A percentile compares a stretch with the other conserved stretches of the same genome.
These are phyloP conservation scores for Carallia pectinifolia DNA, from an alignment of 345 rosid genomes.

Conservation along the genomic window DNA sequence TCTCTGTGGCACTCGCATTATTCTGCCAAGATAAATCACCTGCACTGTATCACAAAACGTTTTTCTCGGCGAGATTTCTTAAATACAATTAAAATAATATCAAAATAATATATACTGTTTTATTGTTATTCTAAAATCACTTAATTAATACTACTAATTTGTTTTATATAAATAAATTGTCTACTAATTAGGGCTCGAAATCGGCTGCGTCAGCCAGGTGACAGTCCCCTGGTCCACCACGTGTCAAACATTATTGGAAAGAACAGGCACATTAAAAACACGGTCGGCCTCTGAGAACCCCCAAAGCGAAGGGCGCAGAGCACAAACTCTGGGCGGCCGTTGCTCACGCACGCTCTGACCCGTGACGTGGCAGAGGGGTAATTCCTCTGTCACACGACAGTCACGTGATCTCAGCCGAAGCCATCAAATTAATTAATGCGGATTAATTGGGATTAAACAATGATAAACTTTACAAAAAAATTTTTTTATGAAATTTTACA, in stretches of 20 bases:
- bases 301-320: neutral
- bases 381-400: constrained; percentile 11
- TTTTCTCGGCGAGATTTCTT: no score
- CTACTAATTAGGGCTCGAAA: neutral
- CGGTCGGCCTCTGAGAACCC: constrained; percentile 2
- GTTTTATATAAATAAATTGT: no score
- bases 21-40: no score
- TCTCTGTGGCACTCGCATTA: no score
- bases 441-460: no score
- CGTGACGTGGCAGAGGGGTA: constrained; percentile 3
- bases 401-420: constrained; percentile 15
- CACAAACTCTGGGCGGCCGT: constrained; percentile 15
- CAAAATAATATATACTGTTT: no score
- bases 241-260: neutral
- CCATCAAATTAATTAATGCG: neutral
- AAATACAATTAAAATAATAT: no score
- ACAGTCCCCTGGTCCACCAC: neutral
- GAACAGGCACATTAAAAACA: neutral
- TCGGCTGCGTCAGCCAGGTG: neutral
- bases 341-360: constrained; percentile 26
- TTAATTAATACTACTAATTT: no score
- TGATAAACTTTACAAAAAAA: no score
- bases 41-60: no score
- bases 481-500: no score
- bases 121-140: no score